Percentiles rank a stretch among this genome's conserved stretches.
Evolutionary conservation across 495 filamentous ascomycete species (phyloP).

Genomic region (Neurospora discreta): DNA sequence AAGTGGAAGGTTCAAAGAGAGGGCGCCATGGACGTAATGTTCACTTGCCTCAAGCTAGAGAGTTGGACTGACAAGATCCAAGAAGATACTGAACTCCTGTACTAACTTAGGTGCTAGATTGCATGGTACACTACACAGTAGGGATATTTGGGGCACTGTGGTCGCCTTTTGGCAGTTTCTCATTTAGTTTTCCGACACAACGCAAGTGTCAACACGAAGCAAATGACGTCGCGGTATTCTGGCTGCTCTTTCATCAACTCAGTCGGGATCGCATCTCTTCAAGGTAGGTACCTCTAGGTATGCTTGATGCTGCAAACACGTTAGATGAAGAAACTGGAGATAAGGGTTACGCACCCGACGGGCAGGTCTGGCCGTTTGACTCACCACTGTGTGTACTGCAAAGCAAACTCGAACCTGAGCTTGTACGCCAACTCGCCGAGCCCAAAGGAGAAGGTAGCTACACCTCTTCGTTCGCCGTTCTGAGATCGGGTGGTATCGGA

Average conservation of each 20-base stretch:
- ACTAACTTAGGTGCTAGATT: no score
- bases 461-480: not conserved
- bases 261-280: not conserved
- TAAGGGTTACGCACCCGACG: not conserved
- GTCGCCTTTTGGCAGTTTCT: not conserved
- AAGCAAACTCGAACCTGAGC: not conserved
- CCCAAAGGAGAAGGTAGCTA: not conserved
- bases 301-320: not conserved
- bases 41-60: not conserved
- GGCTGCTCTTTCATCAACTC: not conserved
- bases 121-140: no score
- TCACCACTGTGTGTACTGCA: not conserved
- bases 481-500: not conserved
- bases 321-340: not conserved
- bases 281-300: no score
- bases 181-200: not conserved
- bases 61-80: not conserved
- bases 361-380: not conserved
- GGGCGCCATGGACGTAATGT: not conserved
- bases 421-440: not conserved
- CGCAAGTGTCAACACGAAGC: not conserved
- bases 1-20: not conserved
- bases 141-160: not conserved
- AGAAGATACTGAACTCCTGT: not conserved
- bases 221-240: not conserved